phyloP scores from a whole-genome alignment of 192 early-diverging fungal genomes.

The Chytriomyces hyalinus region DNA sequence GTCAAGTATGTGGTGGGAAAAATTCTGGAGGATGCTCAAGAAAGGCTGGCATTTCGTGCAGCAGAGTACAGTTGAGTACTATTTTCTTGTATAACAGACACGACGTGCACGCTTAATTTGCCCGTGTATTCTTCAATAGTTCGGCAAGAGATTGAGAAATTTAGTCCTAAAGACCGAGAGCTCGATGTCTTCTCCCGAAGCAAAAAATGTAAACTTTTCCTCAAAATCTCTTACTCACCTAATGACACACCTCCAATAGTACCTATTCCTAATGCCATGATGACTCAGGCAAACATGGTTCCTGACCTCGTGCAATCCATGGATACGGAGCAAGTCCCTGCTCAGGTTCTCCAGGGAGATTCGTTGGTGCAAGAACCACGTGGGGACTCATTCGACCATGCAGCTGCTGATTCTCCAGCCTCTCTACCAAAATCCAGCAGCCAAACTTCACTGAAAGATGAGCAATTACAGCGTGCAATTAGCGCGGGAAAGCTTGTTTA shows the following conservation, averaged over 20 bases:
- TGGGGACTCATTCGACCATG: not conserved
- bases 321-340: not conserved
- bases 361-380: slow-evolving; percentile 4
- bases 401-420: not conserved
- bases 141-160: slow-evolving; percentile 72
- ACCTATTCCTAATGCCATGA: slow-evolving; percentile 30
- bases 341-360: not conserved
- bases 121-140: slow-evolving; percentile 72
- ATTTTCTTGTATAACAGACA: too few relatives aligned
- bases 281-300: slow-evolving; percentile 37
- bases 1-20: slow-evolving; percentile 70
- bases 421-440: not conserved
- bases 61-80: slow-evolving; percentile 26
- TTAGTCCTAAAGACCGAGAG: slow-evolving; percentile 73
- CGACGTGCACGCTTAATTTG: not conserved
- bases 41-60: slow-evolving; percentile 85
- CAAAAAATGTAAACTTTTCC: slow-evolving; percentile 33
- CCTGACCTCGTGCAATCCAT: slow-evolving; percentile 28
- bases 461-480: slow-evolving; percentile 31
- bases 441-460: slow-evolving; percentile 22
- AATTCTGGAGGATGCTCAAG: slow-evolving; percentile 89
- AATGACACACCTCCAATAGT: slow-evolving; percentile 6
- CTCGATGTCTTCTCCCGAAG: slow-evolving; percentile 59
- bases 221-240: not conserved
- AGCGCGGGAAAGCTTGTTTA: slow-evolving; percentile 52